Evolutionary conservation across 2,329 filamentous ascomycete genomes (phyloP).

Genomic region (Exophiala spinifera): DNA sequence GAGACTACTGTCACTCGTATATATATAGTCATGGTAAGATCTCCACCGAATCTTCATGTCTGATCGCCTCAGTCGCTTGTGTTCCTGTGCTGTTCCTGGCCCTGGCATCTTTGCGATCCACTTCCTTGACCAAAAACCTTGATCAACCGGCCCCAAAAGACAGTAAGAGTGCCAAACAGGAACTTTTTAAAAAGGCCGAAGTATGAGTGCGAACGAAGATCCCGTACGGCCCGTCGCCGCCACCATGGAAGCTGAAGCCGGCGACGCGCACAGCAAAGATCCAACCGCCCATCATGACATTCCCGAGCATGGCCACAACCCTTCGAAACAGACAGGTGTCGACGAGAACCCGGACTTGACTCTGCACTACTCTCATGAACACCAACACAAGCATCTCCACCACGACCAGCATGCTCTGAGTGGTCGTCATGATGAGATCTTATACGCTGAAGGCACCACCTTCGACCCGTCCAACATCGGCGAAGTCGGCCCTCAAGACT

Average conservation of each 20-base stretch:
- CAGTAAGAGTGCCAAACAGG: background rate
- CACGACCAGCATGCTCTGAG: slow-evolving; percentile 37
- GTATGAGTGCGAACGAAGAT: slow-evolving; percentile 12
- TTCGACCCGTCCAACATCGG: slow-evolving; percentile 39
- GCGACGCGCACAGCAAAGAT: background rate
- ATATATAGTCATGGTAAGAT: slow-evolving; percentile 10
- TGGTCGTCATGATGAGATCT: slow-evolving; percentile 43
- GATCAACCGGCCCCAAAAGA: slow-evolving; percentile 24
- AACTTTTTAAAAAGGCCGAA: background rate
- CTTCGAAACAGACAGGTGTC: slow-evolving; percentile 24
- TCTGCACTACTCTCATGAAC: slow-evolving; percentile 38
- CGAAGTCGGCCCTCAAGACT: slow-evolving; percentile 40
- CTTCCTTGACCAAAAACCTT: slow-evolving; percentile 27
- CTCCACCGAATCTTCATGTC: slow-evolving; percentile 24
- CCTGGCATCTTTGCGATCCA: slow-evolving; percentile 27
- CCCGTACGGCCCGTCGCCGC: slow-evolving; percentile 8
- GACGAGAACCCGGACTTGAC: slow-evolving; percentile 35
- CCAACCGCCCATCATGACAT: slow-evolving; percentile 18
- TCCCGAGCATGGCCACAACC: slow-evolving; percentile 29
- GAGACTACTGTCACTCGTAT: background rate
- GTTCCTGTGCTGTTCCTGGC: slow-evolving; percentile 23
- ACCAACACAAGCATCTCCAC: slow-evolving; percentile 41
- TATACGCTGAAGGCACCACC: slow-evolving; percentile 47
- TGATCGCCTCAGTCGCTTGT: slow-evolving; percentile 24
- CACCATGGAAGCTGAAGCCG: slow-evolving; percentile 11